Conservation (phyloP, 306 rosid species). For the Castanea sativa region DNA sequence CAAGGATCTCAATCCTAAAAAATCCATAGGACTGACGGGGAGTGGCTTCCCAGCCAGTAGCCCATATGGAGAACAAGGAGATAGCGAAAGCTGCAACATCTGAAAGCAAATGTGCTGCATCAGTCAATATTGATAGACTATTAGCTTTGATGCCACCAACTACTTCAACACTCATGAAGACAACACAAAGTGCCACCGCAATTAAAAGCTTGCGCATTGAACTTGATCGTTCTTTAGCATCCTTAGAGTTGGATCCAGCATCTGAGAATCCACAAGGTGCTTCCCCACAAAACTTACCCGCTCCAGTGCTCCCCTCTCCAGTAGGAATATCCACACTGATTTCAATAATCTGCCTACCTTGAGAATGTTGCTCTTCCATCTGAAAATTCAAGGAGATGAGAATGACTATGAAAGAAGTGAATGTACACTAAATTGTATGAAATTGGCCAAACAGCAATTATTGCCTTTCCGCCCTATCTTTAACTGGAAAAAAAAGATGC, state of each 20-base stretch:
- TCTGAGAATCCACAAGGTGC: slow-evolving; percentile 73
- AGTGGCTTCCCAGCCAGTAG: slow-evolving; percentile 79
- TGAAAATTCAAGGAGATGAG: slow-evolving; percentile 21
- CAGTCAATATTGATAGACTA: slow-evolving; percentile 76
- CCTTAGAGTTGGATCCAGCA: slow-evolving; percentile 50
- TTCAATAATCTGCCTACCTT: slow-evolving; percentile 46
- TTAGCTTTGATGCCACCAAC: slow-evolving; percentile 79
- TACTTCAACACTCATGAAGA: slow-evolving; percentile 70
- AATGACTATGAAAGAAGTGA: background rate
- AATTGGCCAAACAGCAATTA: background rate
- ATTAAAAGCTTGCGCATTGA: slow-evolving; percentile 66
- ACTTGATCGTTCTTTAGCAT: slow-evolving; percentile 61
- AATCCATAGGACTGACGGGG: slow-evolving; percentile 85
- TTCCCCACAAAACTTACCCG: slow-evolving; percentile 68
- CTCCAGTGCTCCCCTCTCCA: slow-evolving; percentile 22
- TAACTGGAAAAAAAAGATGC: background rate
- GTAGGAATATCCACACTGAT: slow-evolving; percentile 36
- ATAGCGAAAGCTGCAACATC: slow-evolving; percentile 82
- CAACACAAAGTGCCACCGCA: slow-evolving; percentile 61
- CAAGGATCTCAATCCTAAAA: slow-evolving; percentile 75
- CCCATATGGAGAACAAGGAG: slow-evolving; percentile 78
- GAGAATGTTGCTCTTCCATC: slow-evolving; percentile 52
- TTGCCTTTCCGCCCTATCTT: background rate
- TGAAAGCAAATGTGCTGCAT: slow-evolving; percentile 81
- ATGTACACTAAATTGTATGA: background rate